Conservation (phyloP, 2,329 filamentous ascomycete species). For the Drechslerella stenobrocha region DNA sequence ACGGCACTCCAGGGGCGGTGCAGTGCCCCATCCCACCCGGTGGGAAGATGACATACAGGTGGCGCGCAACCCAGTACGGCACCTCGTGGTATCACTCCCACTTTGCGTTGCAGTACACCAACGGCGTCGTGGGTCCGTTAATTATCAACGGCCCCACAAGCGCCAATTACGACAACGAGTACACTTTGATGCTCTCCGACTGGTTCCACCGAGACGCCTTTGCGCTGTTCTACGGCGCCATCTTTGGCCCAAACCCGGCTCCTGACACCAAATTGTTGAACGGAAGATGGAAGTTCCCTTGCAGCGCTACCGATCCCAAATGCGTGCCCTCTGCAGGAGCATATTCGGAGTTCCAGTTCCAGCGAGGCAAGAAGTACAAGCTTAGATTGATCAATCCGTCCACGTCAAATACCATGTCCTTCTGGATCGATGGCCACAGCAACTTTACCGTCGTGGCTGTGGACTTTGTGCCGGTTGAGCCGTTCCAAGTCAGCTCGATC, state of each 20-base stretch:
- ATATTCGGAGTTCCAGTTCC: slow-evolving; percentile 47
- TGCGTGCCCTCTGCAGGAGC: slow-evolving; percentile 36
- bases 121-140: slow-evolving; percentile 66
- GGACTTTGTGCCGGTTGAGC: slow-evolving; percentile 66
- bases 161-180: slow-evolving; percentile 66
- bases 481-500: slow-evolving; percentile 66
- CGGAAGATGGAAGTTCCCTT: slow-evolving; percentile 39
- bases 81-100: slow-evolving; percentile 66
- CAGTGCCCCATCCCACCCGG: slow-evolving; percentile 59
- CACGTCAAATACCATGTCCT: slow-evolving; percentile 54
- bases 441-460: slow-evolving; percentile 67
- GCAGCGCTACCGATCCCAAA: slow-evolving; percentile 52
- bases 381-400: slow-evolving; percentile 58
- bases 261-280: slow-evolving; percentile 33
- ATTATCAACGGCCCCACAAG: slow-evolving; percentile 66
- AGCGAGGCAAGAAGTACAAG: slow-evolving; percentile 50
- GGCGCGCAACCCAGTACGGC: slow-evolving; percentile 63
- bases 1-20: slow-evolving; percentile 62
- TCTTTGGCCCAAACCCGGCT: slow-evolving; percentile 49
- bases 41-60: slow-evolving; percentile 63
- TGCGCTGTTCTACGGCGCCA: slow-evolving; percentile 49
- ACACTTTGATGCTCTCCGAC: slow-evolving; percentile 66
- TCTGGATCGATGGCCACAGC: slow-evolving; percentile 63
- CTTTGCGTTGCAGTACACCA: slow-evolving; percentile 61
- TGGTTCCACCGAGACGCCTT: slow-evolving; percentile 64